A percentile compares a stretch with the other conserved stretches of the same genome.
Conservation (phyloP, 805 yeast species). For the Cyberlindnera americana region DNA sequence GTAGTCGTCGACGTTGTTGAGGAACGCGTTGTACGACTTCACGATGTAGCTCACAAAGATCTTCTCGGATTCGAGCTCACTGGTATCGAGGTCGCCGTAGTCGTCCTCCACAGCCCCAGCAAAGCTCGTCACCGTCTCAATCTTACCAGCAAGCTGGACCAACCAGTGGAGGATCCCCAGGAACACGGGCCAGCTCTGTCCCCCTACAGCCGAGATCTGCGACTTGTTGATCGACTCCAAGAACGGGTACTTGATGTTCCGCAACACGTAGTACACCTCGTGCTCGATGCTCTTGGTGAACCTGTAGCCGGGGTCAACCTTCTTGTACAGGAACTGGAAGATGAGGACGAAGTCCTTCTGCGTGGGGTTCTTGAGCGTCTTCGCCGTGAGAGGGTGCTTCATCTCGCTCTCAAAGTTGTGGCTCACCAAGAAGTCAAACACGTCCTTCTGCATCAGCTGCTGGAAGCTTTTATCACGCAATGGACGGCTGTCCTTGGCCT, state of each 20-base stretch:
- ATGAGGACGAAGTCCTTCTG: slow-evolving; percentile 79
- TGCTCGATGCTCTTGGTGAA: slow-evolving; percentile 67
- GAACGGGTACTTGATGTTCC: slow-evolving; percentile 71
- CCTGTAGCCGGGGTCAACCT: slow-evolving; percentile 74
- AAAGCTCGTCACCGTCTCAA: slow-evolving; percentile 35
- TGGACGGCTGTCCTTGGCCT: slow-evolving; percentile 66
- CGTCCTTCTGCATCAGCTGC: slow-evolving; percentile 58
- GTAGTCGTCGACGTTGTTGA: slow-evolving; percentile 63
- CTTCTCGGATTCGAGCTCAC: slow-evolving; percentile 36
- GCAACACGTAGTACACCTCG: slow-evolving; percentile 68
- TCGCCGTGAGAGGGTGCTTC: slow-evolving; percentile 62
- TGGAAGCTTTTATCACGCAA: slow-evolving; percentile 71
- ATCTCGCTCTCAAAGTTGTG: slow-evolving; percentile 73
- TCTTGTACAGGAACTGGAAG: slow-evolving; percentile 74
- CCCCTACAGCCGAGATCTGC: slow-evolving; percentile 88
- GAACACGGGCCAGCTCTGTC: slow-evolving; percentile 81
- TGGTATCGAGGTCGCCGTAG: slow-evolving; percentile 26
- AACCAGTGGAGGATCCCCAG: slow-evolving; percentile 84
- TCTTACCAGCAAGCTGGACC: slow-evolving; percentile 48
- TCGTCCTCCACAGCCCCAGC: slow-evolving; percentile 25
- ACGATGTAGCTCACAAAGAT: slow-evolving; percentile 59
- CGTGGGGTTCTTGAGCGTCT: slow-evolving; percentile 71
- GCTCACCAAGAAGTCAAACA: slow-evolving; percentile 57
- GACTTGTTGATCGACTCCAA: slow-evolving; percentile 76
- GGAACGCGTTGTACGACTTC: slow-evolving; percentile 63